Percentiles rank a stretch among this genome's conserved stretches.
These are phyloP conservation scores for Choanephora cucurbitarum DNA, from an alignment of 371 early-diverging fungal species.

Conservation along the genomic window DNA sequence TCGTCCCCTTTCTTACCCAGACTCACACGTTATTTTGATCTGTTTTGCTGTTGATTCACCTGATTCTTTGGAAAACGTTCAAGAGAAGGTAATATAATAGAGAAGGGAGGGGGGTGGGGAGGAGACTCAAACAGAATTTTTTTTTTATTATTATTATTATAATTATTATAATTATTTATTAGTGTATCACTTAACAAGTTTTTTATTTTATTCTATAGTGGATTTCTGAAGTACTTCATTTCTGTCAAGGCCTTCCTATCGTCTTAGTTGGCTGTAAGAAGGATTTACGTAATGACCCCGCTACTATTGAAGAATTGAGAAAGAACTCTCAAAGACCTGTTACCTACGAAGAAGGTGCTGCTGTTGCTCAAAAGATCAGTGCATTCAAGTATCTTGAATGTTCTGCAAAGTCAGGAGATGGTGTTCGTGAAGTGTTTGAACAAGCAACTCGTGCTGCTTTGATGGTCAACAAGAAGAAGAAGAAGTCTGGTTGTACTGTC, in stretches of 20 bases:
- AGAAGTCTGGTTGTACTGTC: conserved; percentile 6
- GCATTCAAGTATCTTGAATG: conserved; percentile 78
- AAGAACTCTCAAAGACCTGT: conserved; percentile 79
- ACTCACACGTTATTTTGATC: conserved; percentile 86
- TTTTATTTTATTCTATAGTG: conserved; percentile 75
- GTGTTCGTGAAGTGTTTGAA: conserved; percentile 74
- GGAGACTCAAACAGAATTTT: too few relatives aligned
- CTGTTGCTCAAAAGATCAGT: conserved; percentile 65
- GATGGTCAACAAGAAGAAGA: conserved; percentile 39
- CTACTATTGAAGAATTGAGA: conserved; percentile 70
- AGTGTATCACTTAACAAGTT: too few relatives aligned
- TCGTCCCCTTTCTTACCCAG: conserved; percentile 89
- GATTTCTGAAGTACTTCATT: conserved; percentile 88
- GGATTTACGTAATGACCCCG: conserved; percentile 82
- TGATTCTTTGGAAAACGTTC: conserved; percentile 85
- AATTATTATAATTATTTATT: too few relatives aligned
- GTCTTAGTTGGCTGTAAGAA: conserved; percentile 87
- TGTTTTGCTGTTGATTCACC: conserved; percentile 83
- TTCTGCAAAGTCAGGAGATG: conserved; percentile 66
- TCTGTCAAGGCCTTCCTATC: conserved; percentile 82
- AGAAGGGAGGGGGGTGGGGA: background rate
- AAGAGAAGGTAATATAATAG: conserved; percentile 56
- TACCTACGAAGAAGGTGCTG: conserved; percentile 67
- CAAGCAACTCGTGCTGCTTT: conserved; percentile 59
- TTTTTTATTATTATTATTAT: too few relatives aligned